Evolutionary conservation across 2,329 filamentous ascomycete species (phyloP).

Genomic region (Fusarium robinianum): DNA sequence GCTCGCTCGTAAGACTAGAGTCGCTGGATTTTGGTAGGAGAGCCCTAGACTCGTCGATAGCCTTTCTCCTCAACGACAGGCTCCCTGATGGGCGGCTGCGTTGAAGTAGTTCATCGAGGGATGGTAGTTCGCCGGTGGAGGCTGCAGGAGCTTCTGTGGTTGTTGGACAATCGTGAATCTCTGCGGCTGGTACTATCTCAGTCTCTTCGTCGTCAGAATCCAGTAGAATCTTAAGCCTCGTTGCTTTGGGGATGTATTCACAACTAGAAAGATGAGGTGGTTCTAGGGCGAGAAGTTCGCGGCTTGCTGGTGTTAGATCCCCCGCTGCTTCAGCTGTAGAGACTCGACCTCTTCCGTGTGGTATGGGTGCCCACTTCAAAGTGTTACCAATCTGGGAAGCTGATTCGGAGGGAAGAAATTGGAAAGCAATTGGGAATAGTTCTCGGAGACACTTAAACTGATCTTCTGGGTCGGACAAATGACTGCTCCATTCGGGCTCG

Average conservation of each 20-base stretch:
- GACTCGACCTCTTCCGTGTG: constrained; percentile 5
- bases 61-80: constrained; percentile 4
- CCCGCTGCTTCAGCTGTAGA: constrained; percentile 20
- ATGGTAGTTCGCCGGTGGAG: background rate
- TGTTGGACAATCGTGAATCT: no score
- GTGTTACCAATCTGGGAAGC: constrained; percentile 16
- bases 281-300: constrained; percentile 20
- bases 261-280: constrained; percentile 19
- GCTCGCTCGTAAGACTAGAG: constrained; percentile 31
- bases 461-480: constrained; percentile 20
- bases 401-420: constrained; percentile 1
- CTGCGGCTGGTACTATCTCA: no score
- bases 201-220: constrained; percentile 30
- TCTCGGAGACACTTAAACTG: constrained; percentile 37
- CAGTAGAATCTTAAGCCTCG: constrained; percentile 16
- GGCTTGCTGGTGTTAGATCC: constrained; percentile 4
- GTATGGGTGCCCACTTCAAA: constrained; percentile 36
- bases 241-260: constrained; percentile 13
- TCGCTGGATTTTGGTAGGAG: constrained; percentile 25
- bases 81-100: background rate
- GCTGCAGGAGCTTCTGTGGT: no score
- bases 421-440: background rate
- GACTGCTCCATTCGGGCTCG: constrained; percentile 29
- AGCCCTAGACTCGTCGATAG: background rate
- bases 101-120: constrained; percentile 8